These are phyloP conservation scores for Pythium aristosporum DNA, from an alignment of 352 stramenopile genomes.

Conservation along the genomic window DNA sequence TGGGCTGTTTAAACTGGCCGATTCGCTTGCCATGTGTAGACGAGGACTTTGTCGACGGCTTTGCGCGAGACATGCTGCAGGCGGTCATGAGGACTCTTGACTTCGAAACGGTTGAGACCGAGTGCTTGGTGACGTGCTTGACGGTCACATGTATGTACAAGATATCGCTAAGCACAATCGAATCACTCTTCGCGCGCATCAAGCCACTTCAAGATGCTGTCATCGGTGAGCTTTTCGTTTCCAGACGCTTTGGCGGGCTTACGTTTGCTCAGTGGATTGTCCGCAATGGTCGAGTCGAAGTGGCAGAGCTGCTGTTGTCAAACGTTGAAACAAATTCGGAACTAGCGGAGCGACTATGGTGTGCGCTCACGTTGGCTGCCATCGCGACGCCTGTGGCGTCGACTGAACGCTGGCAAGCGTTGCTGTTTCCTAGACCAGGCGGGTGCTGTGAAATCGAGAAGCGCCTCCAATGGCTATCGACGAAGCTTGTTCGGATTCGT, in stretches of 20 bases:
- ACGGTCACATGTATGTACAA: neutral
- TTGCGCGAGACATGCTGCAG: neutral
- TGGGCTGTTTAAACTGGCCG: neutral
- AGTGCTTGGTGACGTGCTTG: neutral
- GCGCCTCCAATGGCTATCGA: neutral
- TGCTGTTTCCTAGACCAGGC: neutral
- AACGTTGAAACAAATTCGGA: neutral
- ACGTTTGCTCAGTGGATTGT: constrained; percentile 2
- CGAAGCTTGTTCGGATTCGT: neutral
- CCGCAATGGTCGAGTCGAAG: neutral
- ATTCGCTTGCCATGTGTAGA: neutral
- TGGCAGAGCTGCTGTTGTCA: constrained; percentile 1
- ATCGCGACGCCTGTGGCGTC: neutral
- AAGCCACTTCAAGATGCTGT: neutral
- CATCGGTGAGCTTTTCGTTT: neutral
- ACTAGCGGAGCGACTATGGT: neutral
- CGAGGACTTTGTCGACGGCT: neutral
- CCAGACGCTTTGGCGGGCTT: neutral
- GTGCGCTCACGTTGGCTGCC: neutral
- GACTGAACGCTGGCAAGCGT: neutral
- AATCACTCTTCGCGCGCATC: neutral
- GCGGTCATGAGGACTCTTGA: neutral
- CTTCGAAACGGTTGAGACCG: neutral
- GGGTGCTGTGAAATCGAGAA: neutral
- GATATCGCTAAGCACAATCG: neutral